phyloP scores from a whole-genome alignment of 352 stramenopile genomes.

The Phytophthora podocarpi region DNA sequence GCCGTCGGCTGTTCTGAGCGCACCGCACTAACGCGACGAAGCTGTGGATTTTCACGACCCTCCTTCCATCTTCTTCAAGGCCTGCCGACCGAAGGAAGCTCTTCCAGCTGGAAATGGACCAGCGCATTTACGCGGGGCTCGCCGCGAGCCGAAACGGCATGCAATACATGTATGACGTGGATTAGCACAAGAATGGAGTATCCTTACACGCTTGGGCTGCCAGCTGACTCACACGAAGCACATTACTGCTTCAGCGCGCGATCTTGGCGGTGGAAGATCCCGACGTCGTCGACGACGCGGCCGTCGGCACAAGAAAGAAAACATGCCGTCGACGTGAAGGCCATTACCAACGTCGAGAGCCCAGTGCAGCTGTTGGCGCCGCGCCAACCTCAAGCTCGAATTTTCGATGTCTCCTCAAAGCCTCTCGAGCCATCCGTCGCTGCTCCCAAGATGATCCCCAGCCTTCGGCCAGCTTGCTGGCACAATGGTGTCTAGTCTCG shows the following conservation, averaged over 20 bases:
- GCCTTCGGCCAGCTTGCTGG: no score
- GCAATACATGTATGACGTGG: neutral
- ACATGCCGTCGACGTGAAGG: neutral
- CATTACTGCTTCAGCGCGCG: constrained; percentile 8
- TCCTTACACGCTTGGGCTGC: neutral
- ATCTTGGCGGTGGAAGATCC: constrained; percentile 7
- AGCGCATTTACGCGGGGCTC: neutral
- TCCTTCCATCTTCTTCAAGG: neutral
- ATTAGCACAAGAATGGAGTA: no score
- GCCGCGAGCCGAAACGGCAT: neutral
- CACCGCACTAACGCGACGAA: neutral
- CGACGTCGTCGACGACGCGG: neutral
- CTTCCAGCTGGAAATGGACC: neutral
- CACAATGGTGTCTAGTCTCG: no score
- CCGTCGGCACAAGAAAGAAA: constrained; percentile 12
- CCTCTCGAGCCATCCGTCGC: constrained; percentile 13
- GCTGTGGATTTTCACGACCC: neutral
- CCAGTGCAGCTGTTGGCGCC: neutral
- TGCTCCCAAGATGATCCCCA: no score
- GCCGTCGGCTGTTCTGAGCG: constrained; percentile 20
- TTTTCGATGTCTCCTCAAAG: neutral
- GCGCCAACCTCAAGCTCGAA: constrained; percentile 12
- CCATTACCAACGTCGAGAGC: constrained; percentile 8
- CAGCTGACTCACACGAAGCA: constrained; percentile 2
- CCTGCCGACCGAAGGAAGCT: no score